These are phyloP conservation scores for Acanthamoeba triangularis DNA, from an alignment of 208 protist genomes.

Conservation along the genomic window DNA sequence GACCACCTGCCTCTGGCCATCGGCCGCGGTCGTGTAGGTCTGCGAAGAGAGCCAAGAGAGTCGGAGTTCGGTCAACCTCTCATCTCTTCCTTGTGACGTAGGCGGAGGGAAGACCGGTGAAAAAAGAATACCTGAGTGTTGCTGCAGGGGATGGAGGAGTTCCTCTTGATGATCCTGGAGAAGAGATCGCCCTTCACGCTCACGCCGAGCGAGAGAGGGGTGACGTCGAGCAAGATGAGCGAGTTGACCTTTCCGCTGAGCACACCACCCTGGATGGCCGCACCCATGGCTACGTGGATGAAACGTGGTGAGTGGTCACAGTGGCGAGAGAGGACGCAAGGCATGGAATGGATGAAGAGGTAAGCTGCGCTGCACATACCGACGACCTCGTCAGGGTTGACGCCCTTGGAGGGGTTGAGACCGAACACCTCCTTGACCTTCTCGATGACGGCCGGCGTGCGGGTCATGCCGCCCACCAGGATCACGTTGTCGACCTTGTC, in stretches of 20 bases:
- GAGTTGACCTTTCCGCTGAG: conserved; percentile 51
- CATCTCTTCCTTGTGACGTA: background rate
- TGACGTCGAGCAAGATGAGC: conserved; percentile 88
- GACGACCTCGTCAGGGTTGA: conserved; percentile 99
- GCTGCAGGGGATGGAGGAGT: conserved; percentile 84
- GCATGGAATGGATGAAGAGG: no score
- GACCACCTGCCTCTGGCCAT: conserved; percentile 79
- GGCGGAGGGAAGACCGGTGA: background rate
- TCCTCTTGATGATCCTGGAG: conserved; percentile 86
- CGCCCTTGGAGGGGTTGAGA: conserved; percentile 96
- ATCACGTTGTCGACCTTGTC: conserved; percentile 97
- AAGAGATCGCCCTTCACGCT: conserved; percentile 86
- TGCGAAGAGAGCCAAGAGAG: conserved; percentile 2
- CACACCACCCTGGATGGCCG: conserved; percentile 85
- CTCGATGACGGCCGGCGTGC: conserved; percentile 97
- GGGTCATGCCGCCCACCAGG: conserved; percentile 98
- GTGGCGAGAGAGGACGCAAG: no score
- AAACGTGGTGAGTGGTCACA: no score
- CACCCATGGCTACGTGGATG: conserved; percentile 78
- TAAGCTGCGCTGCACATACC: conserved; percentile 84
- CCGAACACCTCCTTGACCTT: conserved; percentile 96
- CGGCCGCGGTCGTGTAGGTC: conserved; percentile 73
- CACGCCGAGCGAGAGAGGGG: conserved; percentile 89
- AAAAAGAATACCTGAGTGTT: conserved; percentile 74
- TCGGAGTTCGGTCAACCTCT: background rate